phyloP scores from a whole-genome alignment of 768 basidiomycete genomes.

The Lentinula lateritia region DNA sequence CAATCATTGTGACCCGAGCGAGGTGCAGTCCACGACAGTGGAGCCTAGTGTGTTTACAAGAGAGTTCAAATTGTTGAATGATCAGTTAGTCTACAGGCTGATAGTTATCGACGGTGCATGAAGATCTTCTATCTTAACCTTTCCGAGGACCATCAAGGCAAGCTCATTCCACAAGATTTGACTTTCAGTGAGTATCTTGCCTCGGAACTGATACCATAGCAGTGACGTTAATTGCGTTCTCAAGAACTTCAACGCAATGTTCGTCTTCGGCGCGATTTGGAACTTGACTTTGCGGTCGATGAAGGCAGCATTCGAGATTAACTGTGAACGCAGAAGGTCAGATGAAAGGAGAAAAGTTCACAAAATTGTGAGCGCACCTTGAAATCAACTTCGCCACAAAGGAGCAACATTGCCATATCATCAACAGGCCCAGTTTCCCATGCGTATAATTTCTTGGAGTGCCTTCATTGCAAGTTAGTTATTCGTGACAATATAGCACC shows the following conservation, averaged over 20 bases:
- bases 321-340: slow-evolving; percentile 33
- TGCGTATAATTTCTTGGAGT: slow-evolving; percentile 86
- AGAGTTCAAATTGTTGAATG: neutral
- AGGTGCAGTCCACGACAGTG: no score
- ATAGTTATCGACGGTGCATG: neutral
- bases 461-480: slow-evolving; percentile 43
- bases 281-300: slow-evolving; percentile 87
- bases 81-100: neutral
- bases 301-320: slow-evolving; percentile 60
- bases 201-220: slow-evolving; percentile 63
- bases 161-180: slow-evolving; percentile 73
- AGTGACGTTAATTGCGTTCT: slow-evolving; percentile 56
- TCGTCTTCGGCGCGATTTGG: slow-evolving; percentile 61
- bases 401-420: slow-evolving; percentile 70
- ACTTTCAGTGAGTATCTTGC: slow-evolving; percentile 48
- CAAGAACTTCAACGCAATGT: slow-evolving; percentile 75
- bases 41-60: no score
- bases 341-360: neutral
- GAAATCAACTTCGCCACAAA: slow-evolving; percentile 90
- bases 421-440: slow-evolving; percentile 94
- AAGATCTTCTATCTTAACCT: slow-evolving; percentile 35
- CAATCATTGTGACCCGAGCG: no score
- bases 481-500: neutral
- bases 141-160: slow-evolving; percentile 57
- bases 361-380: slow-evolving; percentile 38